Evolutionary conservation across 225 moss, liverwort and hornwort genomes (phyloP), one percentile per base, ranked within the genome.

Genomic region (Climacium dendroides): DNA sequence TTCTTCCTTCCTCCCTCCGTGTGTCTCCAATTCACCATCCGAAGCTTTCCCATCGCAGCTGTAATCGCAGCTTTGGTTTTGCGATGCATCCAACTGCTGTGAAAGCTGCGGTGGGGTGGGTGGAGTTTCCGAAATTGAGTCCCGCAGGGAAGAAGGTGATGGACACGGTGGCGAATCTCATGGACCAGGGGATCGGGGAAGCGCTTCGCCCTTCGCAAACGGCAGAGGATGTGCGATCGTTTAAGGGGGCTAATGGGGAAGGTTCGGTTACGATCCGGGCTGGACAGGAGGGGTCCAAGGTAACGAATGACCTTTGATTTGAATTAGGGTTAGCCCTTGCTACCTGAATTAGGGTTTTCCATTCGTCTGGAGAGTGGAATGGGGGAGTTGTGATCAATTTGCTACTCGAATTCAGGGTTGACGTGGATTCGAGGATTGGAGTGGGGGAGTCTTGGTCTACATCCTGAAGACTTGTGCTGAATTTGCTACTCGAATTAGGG

Each of bases 241-340:
- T 97, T 81, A 89, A 84, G 85, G 89, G 91, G 32, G 91, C 80
- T 34, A 91, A 52, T 58, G 95, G 97, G 9, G 93, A 93, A 66
- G 97, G 98, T 1, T 96, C 96, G 9, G 91, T 98, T 45, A 92
- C 92, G 63, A 88, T 98, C 75, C 90, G 96, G 87, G 90, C 96
- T 43, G 98, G 98, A 67, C 93, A 89, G 78, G 94, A 92, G 78
- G 96, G 95, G 71, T 92, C 94, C 80, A 97, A 98, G 95, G 88
- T 88, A 34, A 48, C 10, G 50, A 35, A n/a, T 17, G 57, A 16
- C 64, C 53, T 8, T 34, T 18, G 48, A 6, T 3, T 9, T 8
- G 55, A 60, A 19, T 74, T 7, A 29, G 66, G 29, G 53, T 53
- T 34, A 32, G 5, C 32, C 23, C 14, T 79, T 29, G 58, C 17